Evolutionary conservation across 768 basidiomycete genomes (phyloP).

Genomic region (Suillus paluster): DNA sequence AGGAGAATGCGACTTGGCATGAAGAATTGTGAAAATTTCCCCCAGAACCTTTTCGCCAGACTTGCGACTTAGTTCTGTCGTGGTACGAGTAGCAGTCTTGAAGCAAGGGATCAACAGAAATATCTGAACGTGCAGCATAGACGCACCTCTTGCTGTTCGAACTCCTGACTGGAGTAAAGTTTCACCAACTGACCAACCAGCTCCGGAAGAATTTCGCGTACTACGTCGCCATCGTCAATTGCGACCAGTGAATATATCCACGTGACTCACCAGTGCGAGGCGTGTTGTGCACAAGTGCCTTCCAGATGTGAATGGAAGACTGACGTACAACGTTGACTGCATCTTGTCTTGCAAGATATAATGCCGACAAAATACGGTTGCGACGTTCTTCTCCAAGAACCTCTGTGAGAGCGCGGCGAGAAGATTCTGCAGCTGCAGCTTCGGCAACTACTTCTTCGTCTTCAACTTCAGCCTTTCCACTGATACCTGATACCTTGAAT

Average conservation of each 20-base stretch:
- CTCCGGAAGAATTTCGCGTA: conserved; percentile 88
- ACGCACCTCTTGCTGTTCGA: conserved; percentile 88
- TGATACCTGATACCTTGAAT: conserved; percentile 97
- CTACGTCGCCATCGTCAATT: conserved; percentile 41
- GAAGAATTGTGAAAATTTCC: conserved; percentile 83
- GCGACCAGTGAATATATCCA: neutral
- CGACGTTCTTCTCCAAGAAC: conserved; percentile 87
- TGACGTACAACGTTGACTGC: conserved; percentile 87
- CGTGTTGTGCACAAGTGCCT: conserved; percentile 94
- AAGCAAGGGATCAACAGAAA: conserved; percentile 13
- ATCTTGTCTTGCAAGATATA: conserved; percentile 95
- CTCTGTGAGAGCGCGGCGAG: conserved; percentile 84
- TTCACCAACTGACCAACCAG: conserved; percentile 78
- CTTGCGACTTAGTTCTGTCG: conserved; percentile 90
- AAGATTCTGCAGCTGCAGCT: conserved; percentile 70
- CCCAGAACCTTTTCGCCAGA: conserved; percentile 90
- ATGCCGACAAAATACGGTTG: conserved; percentile 86
- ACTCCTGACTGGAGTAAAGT: conserved; percentile 76
- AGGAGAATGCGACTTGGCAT: conserved; percentile 61
- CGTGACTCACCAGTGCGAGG: conserved; percentile 76
- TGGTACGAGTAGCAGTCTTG: conserved; percentile 87
- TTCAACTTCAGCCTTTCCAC: conserved; percentile 77
- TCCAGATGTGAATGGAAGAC: conserved; percentile 96
- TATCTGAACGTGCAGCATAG: neutral
- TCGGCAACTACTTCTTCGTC: conserved; percentile 76